phyloP scores from a whole-genome alignment of 2,329 filamentous ascomycete species.

The Fusarium sp. region DNA sequence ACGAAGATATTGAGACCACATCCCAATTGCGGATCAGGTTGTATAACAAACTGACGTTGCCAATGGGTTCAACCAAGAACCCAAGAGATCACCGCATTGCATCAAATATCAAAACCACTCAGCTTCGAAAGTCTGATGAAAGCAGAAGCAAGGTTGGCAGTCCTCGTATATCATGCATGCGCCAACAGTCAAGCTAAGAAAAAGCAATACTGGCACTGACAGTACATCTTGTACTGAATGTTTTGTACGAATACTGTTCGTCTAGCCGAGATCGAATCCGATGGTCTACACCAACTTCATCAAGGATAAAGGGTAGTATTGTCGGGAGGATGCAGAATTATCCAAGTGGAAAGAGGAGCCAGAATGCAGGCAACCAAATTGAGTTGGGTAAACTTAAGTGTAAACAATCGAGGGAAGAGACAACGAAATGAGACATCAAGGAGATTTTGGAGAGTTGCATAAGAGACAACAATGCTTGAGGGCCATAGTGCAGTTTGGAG shows the following conservation, averaged over 20 bases:
- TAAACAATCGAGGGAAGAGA: slow-evolving; percentile 31
- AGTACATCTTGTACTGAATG: background rate
- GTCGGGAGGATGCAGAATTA: slow-evolving; percentile 35
- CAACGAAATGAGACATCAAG: background rate
- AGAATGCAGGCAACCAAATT: slow-evolving; percentile 32
- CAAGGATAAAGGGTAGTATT: slow-evolving; percentile 7
- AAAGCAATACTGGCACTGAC: background rate
- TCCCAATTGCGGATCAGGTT: background rate
- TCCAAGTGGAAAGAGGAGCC: slow-evolving; percentile 12
- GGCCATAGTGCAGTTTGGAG: background rate
- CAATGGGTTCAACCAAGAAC: background rate
- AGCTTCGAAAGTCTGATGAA: background rate
- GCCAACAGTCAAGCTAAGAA: background rate
- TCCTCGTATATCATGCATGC: slow-evolving; percentile 3
- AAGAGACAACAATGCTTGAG: background rate
- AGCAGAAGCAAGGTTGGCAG: background rate
- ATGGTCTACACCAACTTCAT: background rate
- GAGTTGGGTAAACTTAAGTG: background rate
- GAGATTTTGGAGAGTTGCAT: background rate
- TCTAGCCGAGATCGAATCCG: background rate
- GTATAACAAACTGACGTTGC: background rate
- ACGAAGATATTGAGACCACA: background rate
- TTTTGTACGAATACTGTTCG: background rate
- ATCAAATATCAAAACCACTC: background rate
- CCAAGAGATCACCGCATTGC: background rate